Percentiles rank a stretch among this genome's conserved stretches.
Evolutionary conservation across 2,329 filamentous ascomycete species (phyloP).

Genomic region (Remersonia thermophila): DNA sequence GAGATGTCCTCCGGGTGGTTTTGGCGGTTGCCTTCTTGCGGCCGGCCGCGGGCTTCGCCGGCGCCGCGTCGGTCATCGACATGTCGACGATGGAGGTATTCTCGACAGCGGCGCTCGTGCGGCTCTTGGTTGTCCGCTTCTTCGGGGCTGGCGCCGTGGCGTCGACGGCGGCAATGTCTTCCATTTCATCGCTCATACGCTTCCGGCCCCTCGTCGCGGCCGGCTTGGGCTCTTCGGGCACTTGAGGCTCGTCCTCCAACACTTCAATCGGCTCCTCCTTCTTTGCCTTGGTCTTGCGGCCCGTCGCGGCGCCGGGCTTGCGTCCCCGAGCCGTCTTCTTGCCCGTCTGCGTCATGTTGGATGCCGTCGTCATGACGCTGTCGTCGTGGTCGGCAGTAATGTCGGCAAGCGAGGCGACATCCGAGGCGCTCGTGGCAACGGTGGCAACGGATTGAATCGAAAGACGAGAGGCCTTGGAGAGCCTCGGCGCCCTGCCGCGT

Average conservation of each 20-base stretch:
- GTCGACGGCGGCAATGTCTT: slow-evolving; percentile 31
- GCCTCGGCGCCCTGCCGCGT: slow-evolving; percentile 40
- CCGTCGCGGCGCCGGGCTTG: slow-evolving; percentile 40
- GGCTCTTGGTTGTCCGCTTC: slow-evolving; percentile 42
- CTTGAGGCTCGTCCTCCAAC: slow-evolving; percentile 25
- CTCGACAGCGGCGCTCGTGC: slow-evolving; percentile 33
- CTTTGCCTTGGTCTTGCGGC: slow-evolving; percentile 34
- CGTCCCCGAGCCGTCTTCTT: slow-evolving; percentile 39
- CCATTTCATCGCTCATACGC: slow-evolving; percentile 47
- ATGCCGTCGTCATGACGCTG: slow-evolving; percentile 47
- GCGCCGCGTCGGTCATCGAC: slow-evolving; percentile 26
- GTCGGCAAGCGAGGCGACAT: slow-evolving; percentile 36
- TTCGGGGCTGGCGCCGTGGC: slow-evolving; percentile 42
- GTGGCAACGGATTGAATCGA: slow-evolving; percentile 48
- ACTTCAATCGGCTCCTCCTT: slow-evolving; percentile 43
- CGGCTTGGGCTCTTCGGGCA: slow-evolving; percentile 22
- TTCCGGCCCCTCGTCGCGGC: slow-evolving; percentile 46
- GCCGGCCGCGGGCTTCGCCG: slow-evolving; percentile 22
- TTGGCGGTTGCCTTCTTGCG: slow-evolving; percentile 34
- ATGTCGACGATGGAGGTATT: slow-evolving; percentile 21
- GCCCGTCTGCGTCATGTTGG: slow-evolving; percentile 43
- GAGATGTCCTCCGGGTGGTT: slow-evolving; percentile 34
- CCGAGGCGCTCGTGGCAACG: slow-evolving; percentile 36
- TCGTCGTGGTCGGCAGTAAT: slow-evolving; percentile 41
- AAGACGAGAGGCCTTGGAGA: slow-evolving; percentile 58